Base-by-base conservation (phyloP, 805 yeast species). In the Yamadazyma sp. region DNA sequence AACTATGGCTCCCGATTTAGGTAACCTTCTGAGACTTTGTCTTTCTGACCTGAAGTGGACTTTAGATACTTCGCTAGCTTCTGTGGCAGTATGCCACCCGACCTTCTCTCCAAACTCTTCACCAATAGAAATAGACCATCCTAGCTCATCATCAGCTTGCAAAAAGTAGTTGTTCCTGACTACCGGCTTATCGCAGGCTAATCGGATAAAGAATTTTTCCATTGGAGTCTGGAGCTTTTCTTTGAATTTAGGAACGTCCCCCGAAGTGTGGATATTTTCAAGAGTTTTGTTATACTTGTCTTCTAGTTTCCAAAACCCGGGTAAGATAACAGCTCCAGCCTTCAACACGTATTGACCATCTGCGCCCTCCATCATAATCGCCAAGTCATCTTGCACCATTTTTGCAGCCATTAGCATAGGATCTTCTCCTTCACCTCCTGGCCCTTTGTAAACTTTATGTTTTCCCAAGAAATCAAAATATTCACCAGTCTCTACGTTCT, bases 251-350 rank as follows among this genome's bases (percentile, higher is more conserved):
- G 87, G 87, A 25, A 82, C 87, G 48, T 78, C 82, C 18, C 85
- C 87, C 29, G 74, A 61, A 7, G 81, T 76, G 53, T 82, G 88
- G 44, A 81, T 80, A 16, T 67, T 70, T 26, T 71, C 61, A 29
- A 81, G 57, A 12, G 83, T 78, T 58, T 73, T 57, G 38, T 76
- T 70, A 21, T 73, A 52, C 54, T 82, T 82, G 50, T 82, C 87
- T 37, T 60, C 68, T 28, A 82, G 67, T 52, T 84, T 66, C 87
- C 87, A 81, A 55, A 80, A 82, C 0, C 82, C 87, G 3, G 88
- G 82, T 31, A 81, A 64, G 50, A 78, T 62, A 34, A 81, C 77
- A 4, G 82, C 75, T 2, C 85, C 88, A 19, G 76, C 80, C 48
- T 72, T 74, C 38, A 81, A 62, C 22, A 61, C 60, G 51, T 78